phyloP scores from a whole-genome alignment of 192 early-diverging fungal species.

The Diversispora eburnea region DNA sequence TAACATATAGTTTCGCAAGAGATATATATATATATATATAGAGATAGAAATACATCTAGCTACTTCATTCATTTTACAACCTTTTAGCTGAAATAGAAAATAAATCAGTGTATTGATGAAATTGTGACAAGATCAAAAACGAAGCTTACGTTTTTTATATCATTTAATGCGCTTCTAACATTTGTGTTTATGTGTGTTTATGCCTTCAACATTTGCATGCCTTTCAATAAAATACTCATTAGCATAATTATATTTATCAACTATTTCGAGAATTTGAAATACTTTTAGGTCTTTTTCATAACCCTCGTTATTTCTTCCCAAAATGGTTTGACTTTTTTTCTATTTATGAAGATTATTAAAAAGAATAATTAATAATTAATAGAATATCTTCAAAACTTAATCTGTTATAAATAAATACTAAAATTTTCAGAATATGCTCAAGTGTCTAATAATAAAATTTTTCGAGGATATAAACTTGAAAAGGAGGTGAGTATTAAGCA shows the following conservation, averaged over 20 bases:
- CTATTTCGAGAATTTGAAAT: background rate
- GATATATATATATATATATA: too few species aligned
- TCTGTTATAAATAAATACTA: slow-evolving; percentile 2
- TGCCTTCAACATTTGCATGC: background rate
- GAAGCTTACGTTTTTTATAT: background rate
- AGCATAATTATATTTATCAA: background rate
- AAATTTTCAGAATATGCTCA: background rate
- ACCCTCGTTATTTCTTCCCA: background rate
- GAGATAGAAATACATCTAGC: background rate
- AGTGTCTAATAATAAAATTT: slow-evolving; percentile 1
- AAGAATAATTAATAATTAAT: background rate
- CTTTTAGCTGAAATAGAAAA: background rate
- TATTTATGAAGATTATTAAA: background rate
- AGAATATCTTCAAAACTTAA: background rate
- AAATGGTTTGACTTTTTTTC: slow-evolving; percentile 1
- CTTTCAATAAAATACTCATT: slow-evolving; percentile 3
- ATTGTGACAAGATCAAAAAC: background rate
- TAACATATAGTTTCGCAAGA: background rate
- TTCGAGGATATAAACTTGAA: background rate
- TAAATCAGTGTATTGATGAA: background rate
- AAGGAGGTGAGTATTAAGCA: background rate
- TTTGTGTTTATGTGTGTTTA: background rate
- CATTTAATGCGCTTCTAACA: background rate
- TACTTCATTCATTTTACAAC: background rate
- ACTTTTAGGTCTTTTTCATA: background rate